A percentile compares a stretch with the other conserved stretches of the same genome.
Conservation (phyloP, 2,329 filamentous ascomycete genomes). For the Hypoxylon sp. region DNA sequence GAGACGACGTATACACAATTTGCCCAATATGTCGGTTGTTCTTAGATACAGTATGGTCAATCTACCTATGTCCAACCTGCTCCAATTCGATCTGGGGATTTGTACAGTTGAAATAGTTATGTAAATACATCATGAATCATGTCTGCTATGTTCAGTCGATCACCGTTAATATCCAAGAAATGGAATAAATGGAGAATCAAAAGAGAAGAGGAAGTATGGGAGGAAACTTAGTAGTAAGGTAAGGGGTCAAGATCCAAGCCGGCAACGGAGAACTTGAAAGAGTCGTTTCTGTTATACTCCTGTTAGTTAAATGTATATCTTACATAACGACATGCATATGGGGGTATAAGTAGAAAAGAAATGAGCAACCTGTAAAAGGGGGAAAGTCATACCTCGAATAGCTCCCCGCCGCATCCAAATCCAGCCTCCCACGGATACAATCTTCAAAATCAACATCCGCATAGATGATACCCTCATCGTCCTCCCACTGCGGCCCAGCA, state of each 20-base stretch:
- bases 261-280: slow-evolving; percentile 71
- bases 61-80: neutral
- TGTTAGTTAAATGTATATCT: slow-evolving; percentile 22
- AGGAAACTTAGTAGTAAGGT: slow-evolving; percentile 58
- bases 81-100: neutral
- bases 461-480: slow-evolving; percentile 74
- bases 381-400: slow-evolving; percentile 76
- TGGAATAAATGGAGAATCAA: neutral
- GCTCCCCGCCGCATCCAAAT: slow-evolving; percentile 86
- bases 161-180: neutral
- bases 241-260: slow-evolving; percentile 70
- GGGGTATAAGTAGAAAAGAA: neutral
- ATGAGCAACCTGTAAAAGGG: too few species aligned
- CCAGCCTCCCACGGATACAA: slow-evolving; percentile 83
- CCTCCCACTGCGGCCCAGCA: slow-evolving; percentile 86
- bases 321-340: neutral
- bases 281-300: slow-evolving; percentile 63
- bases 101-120: slow-evolving; percentile 13
- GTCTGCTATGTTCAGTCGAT: slow-evolving; percentile 1
- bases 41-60: neutral
- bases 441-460: slow-evolving; percentile 89
- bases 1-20: slow-evolving; percentile 3
- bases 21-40: neutral
- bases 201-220: neutral
- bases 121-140: slow-evolving; percentile 6